Percentiles rank a stretch among this genome's conserved stretches.
Conservation (phyloP, 2,329 filamentous ascomycete genomes). For the Dactylellina parvicollis region DNA sequence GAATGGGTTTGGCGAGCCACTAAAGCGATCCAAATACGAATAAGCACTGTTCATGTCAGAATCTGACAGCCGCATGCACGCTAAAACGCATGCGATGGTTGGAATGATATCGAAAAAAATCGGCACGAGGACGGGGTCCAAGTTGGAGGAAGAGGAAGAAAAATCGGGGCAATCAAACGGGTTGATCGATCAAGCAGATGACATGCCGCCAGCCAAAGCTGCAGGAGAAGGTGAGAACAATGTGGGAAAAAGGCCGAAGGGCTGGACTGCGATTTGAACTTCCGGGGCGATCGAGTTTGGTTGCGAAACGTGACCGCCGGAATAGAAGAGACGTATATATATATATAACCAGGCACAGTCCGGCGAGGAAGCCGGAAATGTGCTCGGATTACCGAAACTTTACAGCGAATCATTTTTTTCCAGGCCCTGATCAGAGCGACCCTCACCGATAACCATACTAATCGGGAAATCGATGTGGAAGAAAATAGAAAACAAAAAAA, state of each 20-base stretch:
- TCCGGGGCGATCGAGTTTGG: constrained; percentile 43
- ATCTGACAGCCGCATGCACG: constrained; percentile 14
- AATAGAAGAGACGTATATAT: not conserved
- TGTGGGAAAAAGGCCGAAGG: not conserved
- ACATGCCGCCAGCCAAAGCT: constrained; percentile 8
- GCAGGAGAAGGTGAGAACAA: not conserved
- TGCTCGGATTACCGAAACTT: constrained; percentile 22
- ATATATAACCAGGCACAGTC: not conserved
- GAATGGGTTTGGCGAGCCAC: constrained; percentile 27
- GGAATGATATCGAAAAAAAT: not conserved
- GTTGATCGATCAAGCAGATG: too few relatives aligned
- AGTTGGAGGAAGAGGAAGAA: not conserved
- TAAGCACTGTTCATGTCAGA: constrained; percentile 11
- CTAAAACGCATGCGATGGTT: not conserved
- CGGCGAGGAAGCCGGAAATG: not conserved
- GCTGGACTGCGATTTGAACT: constrained; percentile 5
- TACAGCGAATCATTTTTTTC: not conserved
- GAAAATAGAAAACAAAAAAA: constrained; percentile 1
- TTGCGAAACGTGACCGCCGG: constrained; percentile 6
- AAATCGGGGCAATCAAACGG: not conserved
- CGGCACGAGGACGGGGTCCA: too few relatives aligned
- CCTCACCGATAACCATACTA: constrained; percentile 15
- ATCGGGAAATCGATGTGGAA: constrained; percentile 23
- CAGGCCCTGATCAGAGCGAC: not conserved
- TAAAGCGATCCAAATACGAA: constrained; percentile 9